These are phyloP conservation scores for Phytophthora hybrid DNA, from an alignment of 352 stramenopile genomes.

Conservation along the genomic window DNA sequence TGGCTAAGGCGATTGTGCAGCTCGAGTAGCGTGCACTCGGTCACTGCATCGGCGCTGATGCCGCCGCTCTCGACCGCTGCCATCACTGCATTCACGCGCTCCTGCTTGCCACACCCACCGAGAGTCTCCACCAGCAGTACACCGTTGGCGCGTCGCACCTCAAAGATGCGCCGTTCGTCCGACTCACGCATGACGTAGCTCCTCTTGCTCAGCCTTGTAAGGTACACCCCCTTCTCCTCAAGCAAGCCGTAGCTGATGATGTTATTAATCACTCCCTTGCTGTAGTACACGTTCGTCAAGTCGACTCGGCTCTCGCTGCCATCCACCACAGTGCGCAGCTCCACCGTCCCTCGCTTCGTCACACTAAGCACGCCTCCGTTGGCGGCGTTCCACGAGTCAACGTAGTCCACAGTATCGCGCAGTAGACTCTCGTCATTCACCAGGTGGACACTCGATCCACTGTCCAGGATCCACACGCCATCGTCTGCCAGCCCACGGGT, in stretches of 20 bases:
- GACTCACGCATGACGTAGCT: neutral
- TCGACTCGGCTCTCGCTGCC: neutral
- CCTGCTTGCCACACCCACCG: neutral
- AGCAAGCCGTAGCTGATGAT: neutral
- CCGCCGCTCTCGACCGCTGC: neutral
- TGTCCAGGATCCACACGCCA: neutral
- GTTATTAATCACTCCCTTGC: neutral
- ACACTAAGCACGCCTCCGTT: neutral
- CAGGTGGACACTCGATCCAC: slow-evolving; percentile 1
- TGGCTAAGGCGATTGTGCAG: slow-evolving; percentile 7
- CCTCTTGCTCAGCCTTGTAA: neutral
- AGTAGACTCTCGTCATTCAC: slow-evolving; percentile 1
- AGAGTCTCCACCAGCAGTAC: neutral
- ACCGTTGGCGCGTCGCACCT: neutral
- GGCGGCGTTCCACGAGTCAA: neutral
- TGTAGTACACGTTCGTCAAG: slow-evolving; percentile 1
- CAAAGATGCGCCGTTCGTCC: neutral
- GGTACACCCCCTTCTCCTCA: neutral
- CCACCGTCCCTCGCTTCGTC: neutral
- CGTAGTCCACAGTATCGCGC: neutral
- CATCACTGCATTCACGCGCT: slow-evolving; percentile 3
- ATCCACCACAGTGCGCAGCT: neutral
- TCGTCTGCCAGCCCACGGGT: neutral
- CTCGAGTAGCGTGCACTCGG: slow-evolving; percentile 7
- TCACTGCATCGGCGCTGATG: neutral